These are phyloP conservation scores for Aegilops sharonensis DNA, from an alignment of 176 grass and related monocot genomes.

Conservation along the genomic window DNA sequence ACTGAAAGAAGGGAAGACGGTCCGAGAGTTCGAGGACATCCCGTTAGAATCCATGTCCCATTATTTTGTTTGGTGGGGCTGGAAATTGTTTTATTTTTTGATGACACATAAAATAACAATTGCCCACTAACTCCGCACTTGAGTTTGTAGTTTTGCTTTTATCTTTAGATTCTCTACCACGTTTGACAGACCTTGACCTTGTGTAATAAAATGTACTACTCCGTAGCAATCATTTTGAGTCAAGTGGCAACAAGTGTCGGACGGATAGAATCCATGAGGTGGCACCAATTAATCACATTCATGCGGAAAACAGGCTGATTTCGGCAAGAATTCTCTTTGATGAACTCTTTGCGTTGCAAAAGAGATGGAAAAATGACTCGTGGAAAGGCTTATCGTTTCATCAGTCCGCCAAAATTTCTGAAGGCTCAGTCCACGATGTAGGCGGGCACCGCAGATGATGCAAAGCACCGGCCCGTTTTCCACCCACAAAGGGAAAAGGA, in stretches of 20 bases:
- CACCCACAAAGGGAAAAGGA: too few relatives aligned
- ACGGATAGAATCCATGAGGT: not conserved
- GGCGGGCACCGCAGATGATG: too few relatives aligned
- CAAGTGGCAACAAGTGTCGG: not conserved
- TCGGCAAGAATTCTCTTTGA: not conserved
- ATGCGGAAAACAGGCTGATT: not conserved
- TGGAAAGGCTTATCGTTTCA: too few relatives aligned
- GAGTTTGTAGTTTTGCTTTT: constrained; percentile 7
- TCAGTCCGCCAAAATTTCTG: not conserved
- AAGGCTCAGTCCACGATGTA: too few relatives aligned
- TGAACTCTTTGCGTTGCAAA: not conserved
- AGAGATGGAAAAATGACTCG: too few relatives aligned
- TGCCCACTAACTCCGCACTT: not conserved
- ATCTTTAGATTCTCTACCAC: constrained; percentile 25
- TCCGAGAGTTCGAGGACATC: not conserved
- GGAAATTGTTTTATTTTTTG: too few relatives aligned
- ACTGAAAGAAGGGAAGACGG: not conserved
- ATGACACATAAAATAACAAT: constrained; percentile 2
- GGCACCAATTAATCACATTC: not conserved
- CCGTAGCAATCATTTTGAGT: not conserved
- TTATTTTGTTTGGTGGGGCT: too few relatives aligned
- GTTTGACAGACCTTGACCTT: not conserved
- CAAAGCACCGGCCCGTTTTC: not conserved
- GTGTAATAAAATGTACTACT: not conserved
- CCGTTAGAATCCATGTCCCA: not conserved